These are phyloP conservation scores for Chaetomiaceae sp. DNA, from an alignment of 2,329 filamentous ascomycete species.

Conservation along the genomic window DNA sequence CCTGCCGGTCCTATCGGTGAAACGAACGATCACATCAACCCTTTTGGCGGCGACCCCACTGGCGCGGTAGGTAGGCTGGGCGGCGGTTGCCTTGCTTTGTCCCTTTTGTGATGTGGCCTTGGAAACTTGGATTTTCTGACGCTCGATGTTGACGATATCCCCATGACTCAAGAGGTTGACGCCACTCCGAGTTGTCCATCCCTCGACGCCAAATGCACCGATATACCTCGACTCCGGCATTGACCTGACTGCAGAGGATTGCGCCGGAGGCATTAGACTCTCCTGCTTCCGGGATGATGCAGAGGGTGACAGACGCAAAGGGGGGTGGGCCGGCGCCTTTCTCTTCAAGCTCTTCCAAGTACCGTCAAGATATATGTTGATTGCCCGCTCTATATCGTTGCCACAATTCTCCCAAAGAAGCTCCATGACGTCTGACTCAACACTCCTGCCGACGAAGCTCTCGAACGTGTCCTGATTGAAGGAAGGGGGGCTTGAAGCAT, in stretches of 20 bases:
- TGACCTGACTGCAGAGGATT: slow-evolving; percentile 13
- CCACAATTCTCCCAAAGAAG: slow-evolving; percentile 52
- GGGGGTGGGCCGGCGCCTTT: neutral
- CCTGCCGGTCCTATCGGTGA: slow-evolving; percentile 71
- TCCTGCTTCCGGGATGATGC: neutral
- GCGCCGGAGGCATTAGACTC: neutral
- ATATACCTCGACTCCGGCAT: slow-evolving; percentile 62
- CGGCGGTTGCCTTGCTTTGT: slow-evolving; percentile 40
- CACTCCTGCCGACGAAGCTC: slow-evolving; percentile 54
- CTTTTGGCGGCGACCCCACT: slow-evolving; percentile 57
- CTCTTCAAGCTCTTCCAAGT: slow-evolving; percentile 54
- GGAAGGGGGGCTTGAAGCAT: slow-evolving; percentile 28
- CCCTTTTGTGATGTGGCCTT: slow-evolving; percentile 42
- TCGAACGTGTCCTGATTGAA: slow-evolving; percentile 59
- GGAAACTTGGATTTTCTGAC: slow-evolving; percentile 67
- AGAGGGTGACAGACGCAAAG: neutral
- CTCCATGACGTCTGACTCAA: slow-evolving; percentile 45
- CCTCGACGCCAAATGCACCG: slow-evolving; percentile 85
- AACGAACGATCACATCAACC: slow-evolving; percentile 84
- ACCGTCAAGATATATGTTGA: slow-evolving; percentile 68
- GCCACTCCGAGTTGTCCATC: slow-evolving; percentile 87
- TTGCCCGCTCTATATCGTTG: slow-evolving; percentile 56
- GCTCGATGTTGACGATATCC: slow-evolving; percentile 80
- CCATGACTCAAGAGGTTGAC: slow-evolving; percentile 70
- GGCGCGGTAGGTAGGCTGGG: slow-evolving; percentile 34